These are phyloP conservation scores for Nephelium lappaceum DNA, from an alignment of 345 rosid genomes.

Conservation along the genomic window DNA sequence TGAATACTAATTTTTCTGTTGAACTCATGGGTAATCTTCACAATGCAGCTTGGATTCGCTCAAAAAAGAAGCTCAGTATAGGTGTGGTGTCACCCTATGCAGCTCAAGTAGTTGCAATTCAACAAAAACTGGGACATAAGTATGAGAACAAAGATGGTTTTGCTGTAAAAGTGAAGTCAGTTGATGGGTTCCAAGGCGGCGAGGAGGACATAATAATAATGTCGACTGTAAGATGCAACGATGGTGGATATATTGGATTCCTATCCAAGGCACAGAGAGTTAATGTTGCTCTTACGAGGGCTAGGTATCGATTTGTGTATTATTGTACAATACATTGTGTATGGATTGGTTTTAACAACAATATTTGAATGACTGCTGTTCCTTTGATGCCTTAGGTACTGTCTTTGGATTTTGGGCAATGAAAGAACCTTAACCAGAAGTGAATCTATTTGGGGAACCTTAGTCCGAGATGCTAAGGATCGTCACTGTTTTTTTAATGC, in stretches of 20 bases:
- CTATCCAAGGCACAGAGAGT: conserved; percentile 23
- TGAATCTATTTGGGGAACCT: conserved; percentile 25
- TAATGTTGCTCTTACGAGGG: conserved; percentile 41
- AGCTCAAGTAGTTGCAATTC: conserved; percentile 27
- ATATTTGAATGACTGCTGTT: neutral
- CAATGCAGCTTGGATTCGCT: conserved; percentile 23
- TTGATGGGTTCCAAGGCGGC: too few relatives aligned
- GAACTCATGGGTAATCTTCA: neutral
- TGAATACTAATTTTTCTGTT: neutral
- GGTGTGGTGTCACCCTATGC: conserved; percentile 35
- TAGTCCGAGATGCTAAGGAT: conserved; percentile 27
- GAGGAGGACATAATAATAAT: conserved; percentile 16
- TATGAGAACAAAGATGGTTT: too few relatives aligned
- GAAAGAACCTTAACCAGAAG: conserved; percentile 21
- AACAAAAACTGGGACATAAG: too few relatives aligned
- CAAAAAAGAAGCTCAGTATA: conserved; percentile 19
- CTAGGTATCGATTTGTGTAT: conserved; percentile 21
- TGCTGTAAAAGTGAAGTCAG: too few relatives aligned
- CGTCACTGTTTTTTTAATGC: conserved; percentile 28
- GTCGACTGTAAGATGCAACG: conserved; percentile 35
- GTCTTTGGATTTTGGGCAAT: conserved; percentile 37
- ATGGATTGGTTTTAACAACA: neutral
- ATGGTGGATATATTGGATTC: conserved; percentile 29
- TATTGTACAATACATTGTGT: neutral
- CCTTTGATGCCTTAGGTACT: conserved; percentile 19